Evolutionary conservation across 495 filamentous ascomycete species (phyloP).

Genomic region (Aspergillus taichungensis): DNA sequence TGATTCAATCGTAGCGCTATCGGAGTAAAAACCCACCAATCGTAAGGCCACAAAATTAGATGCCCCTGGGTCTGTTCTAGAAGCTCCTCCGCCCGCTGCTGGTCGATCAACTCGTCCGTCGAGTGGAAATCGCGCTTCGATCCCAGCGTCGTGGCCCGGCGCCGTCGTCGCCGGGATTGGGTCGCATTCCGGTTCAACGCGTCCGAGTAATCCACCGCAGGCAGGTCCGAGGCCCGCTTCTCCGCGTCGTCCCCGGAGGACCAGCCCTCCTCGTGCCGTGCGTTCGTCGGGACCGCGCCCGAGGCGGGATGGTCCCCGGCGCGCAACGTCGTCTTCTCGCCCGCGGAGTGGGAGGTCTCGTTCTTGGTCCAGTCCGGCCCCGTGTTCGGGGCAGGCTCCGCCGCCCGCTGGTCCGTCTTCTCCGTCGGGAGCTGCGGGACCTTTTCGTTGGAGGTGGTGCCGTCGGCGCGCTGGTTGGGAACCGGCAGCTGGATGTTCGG

Average conservation of each 20-base stretch:
- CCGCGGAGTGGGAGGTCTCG: conserved; percentile 21
- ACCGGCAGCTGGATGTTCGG: conserved; percentile 4
- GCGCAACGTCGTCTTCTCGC: conserved; percentile 38
- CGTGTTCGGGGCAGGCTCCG: conserved; percentile 4
- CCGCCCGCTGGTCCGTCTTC: conserved; percentile 9
- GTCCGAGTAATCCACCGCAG: conserved; percentile 40
- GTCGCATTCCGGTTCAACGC: conserved; percentile 39
- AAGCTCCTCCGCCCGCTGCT: conserved; percentile 68
- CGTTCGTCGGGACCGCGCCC: conserved; percentile 13
- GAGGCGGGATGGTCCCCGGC: conserved; percentile 16
- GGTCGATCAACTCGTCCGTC: conserved; percentile 63
- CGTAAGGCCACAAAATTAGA: conserved; percentile 86
- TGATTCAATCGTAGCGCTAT: not conserved
- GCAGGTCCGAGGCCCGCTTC: conserved; percentile 24
- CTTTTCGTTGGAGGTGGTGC: not conserved
- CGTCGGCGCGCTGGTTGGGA: conserved; percentile 15
- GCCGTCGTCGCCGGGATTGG: conserved; percentile 43
- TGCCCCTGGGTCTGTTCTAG: conserved; percentile 78
- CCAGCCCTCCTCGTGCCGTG: conserved; percentile 14
- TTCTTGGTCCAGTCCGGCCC: conserved; percentile 19
- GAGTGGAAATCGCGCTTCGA: conserved; percentile 62
- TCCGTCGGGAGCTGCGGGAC: conserved; percentile 1
- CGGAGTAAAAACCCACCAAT: conserved; percentile 49
- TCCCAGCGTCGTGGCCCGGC: conserved; percentile 69
- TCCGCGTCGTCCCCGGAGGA: conserved; percentile 23